Evolutionary conservation across 805 yeast species (phyloP).

Genomic region (Candida railenensis): DNA sequence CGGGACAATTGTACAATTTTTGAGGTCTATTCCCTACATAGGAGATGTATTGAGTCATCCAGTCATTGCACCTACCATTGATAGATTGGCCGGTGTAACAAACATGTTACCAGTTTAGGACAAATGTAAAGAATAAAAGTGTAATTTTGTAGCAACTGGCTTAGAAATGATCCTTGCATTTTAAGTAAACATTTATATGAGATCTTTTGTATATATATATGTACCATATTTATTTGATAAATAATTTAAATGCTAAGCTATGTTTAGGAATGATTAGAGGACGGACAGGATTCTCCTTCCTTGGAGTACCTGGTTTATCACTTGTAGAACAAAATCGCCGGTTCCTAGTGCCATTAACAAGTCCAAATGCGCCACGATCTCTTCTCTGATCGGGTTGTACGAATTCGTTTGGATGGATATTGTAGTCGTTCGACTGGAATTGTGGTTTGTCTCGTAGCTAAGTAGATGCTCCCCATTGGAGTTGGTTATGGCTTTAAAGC

Average conservation of each 20-base stretch:
- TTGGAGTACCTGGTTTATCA: not conserved
- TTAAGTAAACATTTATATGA: too few species aligned
- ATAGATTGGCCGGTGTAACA: conserved; percentile 39
- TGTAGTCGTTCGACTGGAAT: not conserved
- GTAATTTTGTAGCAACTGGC: too few species aligned
- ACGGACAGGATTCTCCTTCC: not conserved
- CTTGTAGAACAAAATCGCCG: not conserved
- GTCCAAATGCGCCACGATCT: not conserved
- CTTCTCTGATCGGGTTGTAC: not conserved
- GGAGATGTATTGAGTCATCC: conserved; percentile 87
- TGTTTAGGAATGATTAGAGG: not conserved
- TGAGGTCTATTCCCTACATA: conserved; percentile 82
- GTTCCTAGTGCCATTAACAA: not conserved
- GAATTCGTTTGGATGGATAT: not conserved
- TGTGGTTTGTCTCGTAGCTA: not conserved
- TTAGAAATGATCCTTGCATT: too few species aligned
- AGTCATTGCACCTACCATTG: conserved; percentile 66
- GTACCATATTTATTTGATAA: conserved; percentile 2
- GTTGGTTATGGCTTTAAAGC: conserved; percentile 10
- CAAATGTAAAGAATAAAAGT: not conserved
- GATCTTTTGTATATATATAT: not conserved
- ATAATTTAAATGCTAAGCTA: not conserved
- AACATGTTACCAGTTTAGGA: conserved; percentile 38
- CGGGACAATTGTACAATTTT: conserved; percentile 81
- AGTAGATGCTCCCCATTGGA: conserved; percentile 2